Percentiles rank a stretch among this genome's conserved stretches.
These are phyloP conservation scores for Gymnopus androsaceus DNA, from an alignment of 1,284 basidiomycete genomes.

Conservation along the genomic window DNA sequence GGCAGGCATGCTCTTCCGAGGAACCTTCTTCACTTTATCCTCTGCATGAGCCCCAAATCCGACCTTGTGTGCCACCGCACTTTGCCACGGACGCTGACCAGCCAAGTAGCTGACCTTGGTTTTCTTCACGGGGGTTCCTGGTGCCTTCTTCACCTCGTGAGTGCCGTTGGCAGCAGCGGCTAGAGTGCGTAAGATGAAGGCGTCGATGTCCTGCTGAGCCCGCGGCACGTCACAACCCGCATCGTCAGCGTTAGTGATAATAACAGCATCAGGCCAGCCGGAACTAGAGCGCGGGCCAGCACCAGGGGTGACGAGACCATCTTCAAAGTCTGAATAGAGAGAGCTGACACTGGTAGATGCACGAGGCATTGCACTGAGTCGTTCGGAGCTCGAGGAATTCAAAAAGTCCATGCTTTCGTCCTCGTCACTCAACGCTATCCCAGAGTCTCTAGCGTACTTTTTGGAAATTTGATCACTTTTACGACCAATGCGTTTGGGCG, in stretches of 20 bases:
- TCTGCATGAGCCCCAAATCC: slow-evolving; percentile 59
- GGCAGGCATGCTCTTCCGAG: slow-evolving; percentile 74
- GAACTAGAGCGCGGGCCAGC: slow-evolving; percentile 52
- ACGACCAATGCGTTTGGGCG: slow-evolving; percentile 34
- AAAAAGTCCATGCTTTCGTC: slow-evolving; percentile 41
- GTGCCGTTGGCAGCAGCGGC: slow-evolving; percentile 53
- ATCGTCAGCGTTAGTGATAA: slow-evolving; percentile 44
- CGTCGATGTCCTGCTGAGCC: slow-evolving; percentile 54
- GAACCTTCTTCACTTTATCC: slow-evolving; percentile 49
- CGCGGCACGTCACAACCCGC: slow-evolving; percentile 23
- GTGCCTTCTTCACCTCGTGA: slow-evolving; percentile 59
- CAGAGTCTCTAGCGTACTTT: slow-evolving; percentile 74
- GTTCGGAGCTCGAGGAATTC: slow-evolving; percentile 31
- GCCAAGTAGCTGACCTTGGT: slow-evolving; percentile 59
- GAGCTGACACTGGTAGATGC: slow-evolving; percentile 65
- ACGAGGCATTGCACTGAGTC: slow-evolving; percentile 47
- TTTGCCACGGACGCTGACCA: slow-evolving; percentile 73
- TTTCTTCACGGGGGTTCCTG: slow-evolving; percentile 80
- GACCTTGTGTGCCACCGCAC: slow-evolving; percentile 70
- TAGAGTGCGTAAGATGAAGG: slow-evolving; percentile 73
- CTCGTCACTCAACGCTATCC: slow-evolving; percentile 62
- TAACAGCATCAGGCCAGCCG: slow-evolving; percentile 61
- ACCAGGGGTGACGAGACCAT: slow-evolving; percentile 69
- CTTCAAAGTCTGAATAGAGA: slow-evolving; percentile 56
- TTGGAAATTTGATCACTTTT: slow-evolving; percentile 46